Evolutionary conservation across 192 early-diverging fungal genomes (phyloP).

Genomic region (Backusella westeae): DNA sequence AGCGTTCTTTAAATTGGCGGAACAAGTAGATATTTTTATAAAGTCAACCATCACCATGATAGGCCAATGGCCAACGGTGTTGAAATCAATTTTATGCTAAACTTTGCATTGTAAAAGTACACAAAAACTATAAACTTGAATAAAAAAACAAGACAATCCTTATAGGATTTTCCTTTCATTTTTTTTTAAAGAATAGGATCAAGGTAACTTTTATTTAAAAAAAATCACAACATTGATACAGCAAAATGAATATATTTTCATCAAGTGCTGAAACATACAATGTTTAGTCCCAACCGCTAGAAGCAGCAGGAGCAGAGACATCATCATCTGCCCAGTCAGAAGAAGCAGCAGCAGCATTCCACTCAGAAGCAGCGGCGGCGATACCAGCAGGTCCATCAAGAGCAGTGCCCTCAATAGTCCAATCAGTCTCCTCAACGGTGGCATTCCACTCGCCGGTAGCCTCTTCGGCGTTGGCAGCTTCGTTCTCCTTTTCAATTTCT

Average conservation of each 20-base stretch:
- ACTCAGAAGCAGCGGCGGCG: constrained; percentile 31
- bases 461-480: constrained; percentile 39
- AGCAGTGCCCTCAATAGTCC: constrained; percentile 61
- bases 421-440: constrained; percentile 44
- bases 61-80: neutral
- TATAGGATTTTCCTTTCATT: neutral
- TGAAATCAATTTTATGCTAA: constrained; percentile 29
- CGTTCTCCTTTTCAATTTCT: constrained; percentile 93
- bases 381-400: constrained; percentile 38
- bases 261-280: neutral
- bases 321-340: constrained; percentile 30
- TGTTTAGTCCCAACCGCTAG: constrained; percentile 22
- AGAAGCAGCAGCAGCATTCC: constrained; percentile 16
- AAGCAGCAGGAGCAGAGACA: constrained; percentile 7
- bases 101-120: constrained; percentile 40
- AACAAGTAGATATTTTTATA: neutral
- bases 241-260: neutral
- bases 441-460: constrained; percentile 36
- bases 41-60: neutral
- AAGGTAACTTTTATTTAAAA: neutral
- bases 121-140: constrained; percentile 41
- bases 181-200: neutral
- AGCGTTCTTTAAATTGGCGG: constrained; percentile 1
- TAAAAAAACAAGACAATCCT: neutral
- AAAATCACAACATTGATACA: neutral